These are phyloP conservation scores for Tolypocladium ovalisporum DNA, from an alignment of 2,329 filamentous ascomycete species.

Conservation along the genomic window DNA sequence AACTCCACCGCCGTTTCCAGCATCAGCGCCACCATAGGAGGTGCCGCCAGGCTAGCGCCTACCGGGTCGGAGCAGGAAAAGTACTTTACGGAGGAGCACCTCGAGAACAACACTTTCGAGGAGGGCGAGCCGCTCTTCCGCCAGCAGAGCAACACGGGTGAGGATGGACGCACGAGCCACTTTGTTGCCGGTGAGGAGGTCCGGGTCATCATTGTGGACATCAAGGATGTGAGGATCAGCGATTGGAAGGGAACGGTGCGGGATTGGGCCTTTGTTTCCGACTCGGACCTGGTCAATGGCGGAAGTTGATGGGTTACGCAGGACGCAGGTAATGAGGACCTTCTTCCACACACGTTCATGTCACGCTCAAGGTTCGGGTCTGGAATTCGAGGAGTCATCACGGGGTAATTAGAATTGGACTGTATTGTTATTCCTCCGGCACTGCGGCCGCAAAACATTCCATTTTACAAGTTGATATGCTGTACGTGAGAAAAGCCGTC, in stretches of 20 bases:
- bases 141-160: constrained; percentile 23
- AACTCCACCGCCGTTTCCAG: constrained; percentile 80
- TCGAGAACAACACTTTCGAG: constrained; percentile 87
- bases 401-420: not conserved
- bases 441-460: not conserved
- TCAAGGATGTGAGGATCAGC: constrained; percentile 76
- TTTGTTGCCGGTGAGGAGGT: constrained; percentile 78
- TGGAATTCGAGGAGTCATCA: not conserved
- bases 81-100: constrained; percentile 73
- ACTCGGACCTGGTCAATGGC: constrained; percentile 29
- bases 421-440: not conserved
- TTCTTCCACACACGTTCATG: not conserved
- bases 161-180: constrained; percentile 46
- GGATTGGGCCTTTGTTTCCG: constrained; percentile 53
- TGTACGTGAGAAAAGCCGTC: too few relatives aligned
- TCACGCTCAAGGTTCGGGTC: not conserved
- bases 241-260: constrained; percentile 93
- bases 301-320: constrained; percentile 2
- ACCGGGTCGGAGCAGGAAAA: constrained; percentile 68
- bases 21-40: constrained; percentile 90
- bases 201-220: constrained; percentile 74
- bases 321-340: not conserved
- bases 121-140: constrained; percentile 28
- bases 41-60: constrained; percentile 65
- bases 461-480: not conserved